These are phyloP conservation scores for Aspergillus ostianus DNA, from an alignment of 495 filamentous ascomycete genomes.

Conservation along the genomic window DNA sequence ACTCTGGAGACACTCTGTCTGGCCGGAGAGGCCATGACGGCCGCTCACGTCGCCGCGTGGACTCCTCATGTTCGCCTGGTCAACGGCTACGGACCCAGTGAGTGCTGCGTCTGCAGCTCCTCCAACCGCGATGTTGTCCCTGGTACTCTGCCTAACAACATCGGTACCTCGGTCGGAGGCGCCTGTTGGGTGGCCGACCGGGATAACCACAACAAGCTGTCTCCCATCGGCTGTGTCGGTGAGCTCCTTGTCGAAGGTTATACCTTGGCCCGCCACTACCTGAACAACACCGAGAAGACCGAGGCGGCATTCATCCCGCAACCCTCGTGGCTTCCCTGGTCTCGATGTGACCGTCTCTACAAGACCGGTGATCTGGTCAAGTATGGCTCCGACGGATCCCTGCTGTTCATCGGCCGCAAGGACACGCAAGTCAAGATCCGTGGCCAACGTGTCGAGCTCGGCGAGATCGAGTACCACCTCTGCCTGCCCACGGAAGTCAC, in stretches of 20 bases:
- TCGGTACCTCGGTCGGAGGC: conserved; percentile 15
- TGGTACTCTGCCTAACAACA: conserved; percentile 8
- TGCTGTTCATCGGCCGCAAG: conserved; percentile 30
- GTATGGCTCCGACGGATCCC: conserved; percentile 22
- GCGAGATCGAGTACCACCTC: conserved; percentile 37
- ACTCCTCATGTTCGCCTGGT: conserved; percentile 39
- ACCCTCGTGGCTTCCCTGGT: conserved; percentile 35
- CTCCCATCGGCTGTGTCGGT: conserved; percentile 39
- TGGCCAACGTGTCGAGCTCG: conserved; percentile 44
- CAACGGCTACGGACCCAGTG: conserved; percentile 57
- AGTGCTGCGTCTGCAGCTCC: conserved; percentile 30
- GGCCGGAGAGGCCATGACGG: conserved; percentile 44
- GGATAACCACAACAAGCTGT: conserved; percentile 31
- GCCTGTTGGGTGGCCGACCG: conserved; percentile 38
- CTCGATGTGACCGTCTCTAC: conserved; percentile 28
- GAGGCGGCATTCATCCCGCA: conserved; percentile 32
- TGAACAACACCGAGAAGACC: conserved; percentile 38
- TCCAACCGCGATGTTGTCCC: conserved; percentile 2
- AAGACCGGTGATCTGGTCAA: conserved; percentile 32
- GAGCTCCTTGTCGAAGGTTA: conserved; percentile 46
- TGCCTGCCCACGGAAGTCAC: conserved; percentile 8
- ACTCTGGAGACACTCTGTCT: conserved; percentile 32
- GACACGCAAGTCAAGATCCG: conserved; percentile 44
- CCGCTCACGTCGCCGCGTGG: conserved; percentile 43
- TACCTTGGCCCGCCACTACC: conserved; percentile 39